A percentile compares a stretch with the other conserved stretches of the same genome.
Evolutionary conservation across 2,329 filamentous ascomycete genomes (phyloP).

Genomic region (Emmonsiellopsis sp.): DNA sequence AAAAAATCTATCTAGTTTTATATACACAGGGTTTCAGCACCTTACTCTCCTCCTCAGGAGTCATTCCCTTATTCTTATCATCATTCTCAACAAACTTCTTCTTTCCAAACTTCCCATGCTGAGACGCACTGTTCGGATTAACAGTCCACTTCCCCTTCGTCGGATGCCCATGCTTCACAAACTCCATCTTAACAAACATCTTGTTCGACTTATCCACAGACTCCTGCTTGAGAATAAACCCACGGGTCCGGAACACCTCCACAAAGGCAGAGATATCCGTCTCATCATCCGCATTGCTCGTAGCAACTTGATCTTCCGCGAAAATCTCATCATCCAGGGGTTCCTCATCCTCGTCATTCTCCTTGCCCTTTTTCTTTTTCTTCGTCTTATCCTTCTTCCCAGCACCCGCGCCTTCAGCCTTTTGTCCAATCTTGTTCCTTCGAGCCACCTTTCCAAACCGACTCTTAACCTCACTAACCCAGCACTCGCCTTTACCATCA

Average conservation of each 20-base stretch:
- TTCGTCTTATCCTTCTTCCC: slow-evolving; percentile 34
- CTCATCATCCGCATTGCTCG: slow-evolving; percentile 60
- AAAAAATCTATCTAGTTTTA: slow-evolving; percentile 60
- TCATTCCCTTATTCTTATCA: slow-evolving; percentile 45
- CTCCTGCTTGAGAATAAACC: slow-evolving; percentile 72
- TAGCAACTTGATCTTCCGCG: slow-evolving; percentile 48
- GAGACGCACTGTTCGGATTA: slow-evolving; percentile 20
- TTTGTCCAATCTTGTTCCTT: slow-evolving; percentile 31
- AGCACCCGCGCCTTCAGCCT: slow-evolving; percentile 37
- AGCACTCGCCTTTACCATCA: slow-evolving; percentile 76
- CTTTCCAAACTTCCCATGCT: slow-evolving; percentile 27
- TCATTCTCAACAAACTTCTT: slow-evolving; percentile 52
- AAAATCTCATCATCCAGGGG: slow-evolving; percentile 50
- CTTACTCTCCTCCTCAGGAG: slow-evolving; percentile 53
- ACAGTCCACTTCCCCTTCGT: slow-evolving; percentile 61
- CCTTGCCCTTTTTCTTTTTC: slow-evolving; percentile 36
- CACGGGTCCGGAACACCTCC: slow-evolving; percentile 67
- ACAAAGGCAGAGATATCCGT: slow-evolving; percentile 86
- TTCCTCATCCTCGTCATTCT: slow-evolving; percentile 42
- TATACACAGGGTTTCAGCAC: slow-evolving; percentile 95
- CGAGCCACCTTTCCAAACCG: slow-evolving; percentile 62
- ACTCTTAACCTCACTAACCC: slow-evolving; percentile 94
- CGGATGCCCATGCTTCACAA: slow-evolving; percentile 72
- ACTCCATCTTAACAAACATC: slow-evolving; percentile 98
- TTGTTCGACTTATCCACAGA: slow-evolving; percentile 77